Evolutionary conservation across 805 yeast genomes (phyloP).

Genomic region (Cyberlindnera maritima): DNA sequence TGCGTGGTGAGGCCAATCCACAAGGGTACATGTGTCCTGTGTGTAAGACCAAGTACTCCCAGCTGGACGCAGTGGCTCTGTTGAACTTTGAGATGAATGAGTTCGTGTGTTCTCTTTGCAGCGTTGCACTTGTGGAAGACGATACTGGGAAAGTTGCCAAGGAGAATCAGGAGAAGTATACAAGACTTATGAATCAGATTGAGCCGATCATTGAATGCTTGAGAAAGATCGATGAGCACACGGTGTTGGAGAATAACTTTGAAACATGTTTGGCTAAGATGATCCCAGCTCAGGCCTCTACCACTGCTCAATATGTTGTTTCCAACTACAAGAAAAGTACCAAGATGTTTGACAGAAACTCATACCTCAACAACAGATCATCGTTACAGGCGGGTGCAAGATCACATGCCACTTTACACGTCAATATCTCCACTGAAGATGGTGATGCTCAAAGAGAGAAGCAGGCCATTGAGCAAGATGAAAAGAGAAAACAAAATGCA

Average conservation of each 20-base stretch:
- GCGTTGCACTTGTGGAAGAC: constrained; percentile 75
- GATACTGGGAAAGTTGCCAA: constrained; percentile 81
- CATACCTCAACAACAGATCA: constrained; percentile 36
- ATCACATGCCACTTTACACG: constrained; percentile 84
- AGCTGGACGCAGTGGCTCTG: constrained; percentile 83
- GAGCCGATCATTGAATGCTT: constrained; percentile 83
- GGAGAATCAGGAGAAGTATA: constrained; percentile 76
- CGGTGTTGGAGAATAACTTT: constrained; percentile 83
- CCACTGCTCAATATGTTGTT: constrained; percentile 67
- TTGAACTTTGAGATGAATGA: constrained; percentile 76
- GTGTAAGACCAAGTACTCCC: constrained; percentile 77
- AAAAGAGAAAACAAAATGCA: constrained; percentile 85
- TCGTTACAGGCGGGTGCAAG: constrained; percentile 54
- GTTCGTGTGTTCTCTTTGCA: constrained; percentile 84
- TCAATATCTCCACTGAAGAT: constrained; percentile 82
- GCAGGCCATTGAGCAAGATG: constrained; percentile 61
- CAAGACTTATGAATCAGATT: constrained; percentile 81
- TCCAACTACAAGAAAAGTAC: constrained; percentile 43
- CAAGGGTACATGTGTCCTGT: constrained; percentile 92
- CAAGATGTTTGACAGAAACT: constrained; percentile 40
- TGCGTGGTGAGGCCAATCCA: constrained; percentile 82
- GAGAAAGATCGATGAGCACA: constrained; percentile 77
- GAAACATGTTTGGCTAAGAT: constrained; percentile 80
- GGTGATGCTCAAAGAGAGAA: constrained; percentile 68
- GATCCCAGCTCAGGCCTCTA: constrained; percentile 76